A percentile compares a stretch with the other conserved stretches of the same genome.
These are phyloP conservation scores for Calendula officinalis DNA, from an alignment of 129 eudicot genomes.

Conservation along the genomic window DNA sequence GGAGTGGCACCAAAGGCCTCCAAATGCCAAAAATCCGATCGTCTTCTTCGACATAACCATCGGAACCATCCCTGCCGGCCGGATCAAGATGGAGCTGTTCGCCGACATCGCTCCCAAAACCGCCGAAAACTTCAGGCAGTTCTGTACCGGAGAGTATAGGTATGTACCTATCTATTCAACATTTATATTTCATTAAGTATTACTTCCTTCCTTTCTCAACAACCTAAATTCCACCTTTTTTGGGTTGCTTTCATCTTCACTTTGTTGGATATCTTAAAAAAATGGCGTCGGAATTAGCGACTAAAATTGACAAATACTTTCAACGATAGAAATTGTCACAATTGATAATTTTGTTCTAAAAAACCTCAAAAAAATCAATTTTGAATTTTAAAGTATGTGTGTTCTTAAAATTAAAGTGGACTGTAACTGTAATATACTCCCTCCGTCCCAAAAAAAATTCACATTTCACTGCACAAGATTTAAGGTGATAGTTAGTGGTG, in stretches of 20 bases:
- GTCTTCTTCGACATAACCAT: constrained; percentile 92
- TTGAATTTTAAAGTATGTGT: no score
- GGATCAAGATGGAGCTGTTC: constrained; percentile 96
- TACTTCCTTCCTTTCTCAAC: neutral
- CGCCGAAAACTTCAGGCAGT: constrained; percentile 95
- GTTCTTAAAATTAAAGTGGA: no score
- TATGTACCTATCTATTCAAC: neutral
- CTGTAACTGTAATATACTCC: no score
- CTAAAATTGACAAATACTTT: constrained; percentile 8
- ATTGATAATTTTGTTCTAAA: no score
- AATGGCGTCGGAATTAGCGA: neutral
- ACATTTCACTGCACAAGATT: no score
- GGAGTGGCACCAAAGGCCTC: constrained; percentile 99
- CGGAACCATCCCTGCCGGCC: constrained; percentile 96
- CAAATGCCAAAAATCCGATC: constrained; percentile 84
- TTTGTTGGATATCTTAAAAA: no score
- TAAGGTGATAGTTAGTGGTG: no score
- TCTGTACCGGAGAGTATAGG: constrained; percentile 95
- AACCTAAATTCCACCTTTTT: neutral
- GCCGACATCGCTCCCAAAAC: constrained; percentile 95
- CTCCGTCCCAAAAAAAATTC: no score
- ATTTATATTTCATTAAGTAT: no score
- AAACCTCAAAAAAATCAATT: no score
- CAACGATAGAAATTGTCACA: no score
- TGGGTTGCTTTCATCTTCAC: neutral